Conservation (phyloP, 192 early-diverging fungal species). For the Backusella sp. region DNA sequence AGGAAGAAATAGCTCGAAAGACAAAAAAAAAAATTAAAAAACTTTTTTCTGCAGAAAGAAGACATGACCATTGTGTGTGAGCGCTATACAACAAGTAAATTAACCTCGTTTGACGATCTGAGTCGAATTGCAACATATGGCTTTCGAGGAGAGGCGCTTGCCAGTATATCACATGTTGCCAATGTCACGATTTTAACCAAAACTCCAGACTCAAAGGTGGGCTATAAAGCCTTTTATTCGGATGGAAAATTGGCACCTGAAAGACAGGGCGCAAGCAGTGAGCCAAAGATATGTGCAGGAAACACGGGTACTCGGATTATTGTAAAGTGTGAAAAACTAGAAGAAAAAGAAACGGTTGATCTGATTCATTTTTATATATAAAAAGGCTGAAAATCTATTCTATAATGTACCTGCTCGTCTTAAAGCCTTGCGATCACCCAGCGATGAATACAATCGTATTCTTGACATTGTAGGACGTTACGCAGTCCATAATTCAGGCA, state of each 20-base stretch:
- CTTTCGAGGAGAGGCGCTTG: constrained; percentile 96
- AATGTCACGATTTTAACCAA: constrained; percentile 87
- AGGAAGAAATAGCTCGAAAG: background rate
- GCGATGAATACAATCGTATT: constrained; percentile 90
- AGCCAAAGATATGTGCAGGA: constrained; percentile 92
- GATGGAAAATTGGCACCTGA: constrained; percentile 84
- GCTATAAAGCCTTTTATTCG: constrained; percentile 79
- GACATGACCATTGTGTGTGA: constrained; percentile 92
- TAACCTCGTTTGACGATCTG: constrained; percentile 84
- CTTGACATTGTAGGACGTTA: constrained; percentile 90
- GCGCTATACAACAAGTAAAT: constrained; percentile 94
- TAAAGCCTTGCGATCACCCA: constrained; percentile 80
- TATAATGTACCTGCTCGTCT: constrained; percentile 88
- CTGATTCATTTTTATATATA: background rate
- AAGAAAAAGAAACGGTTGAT: background rate
- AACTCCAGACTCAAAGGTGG: constrained; percentile 71
- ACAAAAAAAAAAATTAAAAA: background rate
- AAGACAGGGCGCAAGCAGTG: constrained; percentile 67
- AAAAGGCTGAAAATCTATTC: constrained; percentile 90
- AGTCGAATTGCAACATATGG: constrained; percentile 86
- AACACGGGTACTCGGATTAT: constrained; percentile 94
- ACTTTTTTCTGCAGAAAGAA: constrained; percentile 44
- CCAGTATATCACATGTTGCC: constrained; percentile 94
- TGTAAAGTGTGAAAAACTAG: constrained; percentile 38
- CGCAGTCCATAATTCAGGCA: constrained; percentile 85